phyloP scores from a whole-genome alignment of 192 early-diverging fungal genomes.

The Coemansia sp. region DNA sequence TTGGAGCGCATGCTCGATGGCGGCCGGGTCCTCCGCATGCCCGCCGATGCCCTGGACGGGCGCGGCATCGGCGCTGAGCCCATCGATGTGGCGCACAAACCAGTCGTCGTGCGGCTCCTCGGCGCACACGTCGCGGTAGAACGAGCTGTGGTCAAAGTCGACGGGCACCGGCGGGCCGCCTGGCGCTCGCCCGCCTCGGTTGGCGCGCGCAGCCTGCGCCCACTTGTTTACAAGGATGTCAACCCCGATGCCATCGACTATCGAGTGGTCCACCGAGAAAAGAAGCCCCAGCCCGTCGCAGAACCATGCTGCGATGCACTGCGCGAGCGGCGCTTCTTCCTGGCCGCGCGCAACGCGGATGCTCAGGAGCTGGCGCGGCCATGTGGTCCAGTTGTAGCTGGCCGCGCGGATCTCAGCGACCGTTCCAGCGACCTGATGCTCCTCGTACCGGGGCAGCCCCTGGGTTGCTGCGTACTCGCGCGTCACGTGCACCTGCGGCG shows the following conservation, averaged over 20 bases:
- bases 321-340: conserved; percentile 20
- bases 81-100: conserved; percentile 31
- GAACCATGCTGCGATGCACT: conserved; percentile 39
- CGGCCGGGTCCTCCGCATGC: neutral
- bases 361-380: conserved; percentile 32
- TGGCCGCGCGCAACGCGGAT: conserved; percentile 13
- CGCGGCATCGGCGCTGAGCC: conserved; percentile 2
- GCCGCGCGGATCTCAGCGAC: conserved; percentile 20
- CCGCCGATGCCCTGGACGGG: neutral
- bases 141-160: conserved; percentile 29
- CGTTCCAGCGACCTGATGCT: conserved; percentile 9
- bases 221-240: conserved; percentile 40
- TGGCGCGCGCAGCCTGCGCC: conserved; percentile 11
- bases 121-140: conserved; percentile 13
- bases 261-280: conserved; percentile 43
- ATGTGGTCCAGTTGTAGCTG: conserved; percentile 28
- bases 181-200: neutral
- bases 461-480: neutral
- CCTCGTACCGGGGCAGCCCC: conserved; percentile 22
- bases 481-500: conserved; percentile 4
- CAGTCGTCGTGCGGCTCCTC: conserved; percentile 12
- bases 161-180: conserved; percentile 7
- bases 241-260: conserved; percentile 40
- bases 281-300: conserved; percentile 41
- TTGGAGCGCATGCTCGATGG: conserved; percentile 26